Conservation (phyloP, 1,284 basidiomycete species). For the Ustilago tritici region DNA sequence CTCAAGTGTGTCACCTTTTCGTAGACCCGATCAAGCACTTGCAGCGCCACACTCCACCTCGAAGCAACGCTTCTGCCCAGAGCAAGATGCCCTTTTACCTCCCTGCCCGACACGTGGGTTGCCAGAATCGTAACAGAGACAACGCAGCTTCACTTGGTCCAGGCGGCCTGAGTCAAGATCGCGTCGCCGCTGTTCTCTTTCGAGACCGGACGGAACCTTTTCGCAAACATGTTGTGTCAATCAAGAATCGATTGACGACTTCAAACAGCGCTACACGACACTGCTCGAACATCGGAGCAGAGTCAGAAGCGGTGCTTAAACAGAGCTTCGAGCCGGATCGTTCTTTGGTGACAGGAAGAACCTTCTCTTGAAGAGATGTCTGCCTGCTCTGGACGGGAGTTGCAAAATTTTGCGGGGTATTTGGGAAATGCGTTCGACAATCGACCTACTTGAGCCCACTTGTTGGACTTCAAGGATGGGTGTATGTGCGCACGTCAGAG, state of each 20-base stretch:
- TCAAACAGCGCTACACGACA: not conserved
- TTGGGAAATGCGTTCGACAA: not conserved
- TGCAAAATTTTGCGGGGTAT: not conserved
- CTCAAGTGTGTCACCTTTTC: slow-evolving; percentile 8
- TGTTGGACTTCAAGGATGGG: not conserved
- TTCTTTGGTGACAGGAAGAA: not conserved
- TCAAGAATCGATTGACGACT: not conserved
- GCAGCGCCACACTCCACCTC: not conserved
- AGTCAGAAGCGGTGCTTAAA: not conserved
- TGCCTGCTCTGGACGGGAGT: not conserved
- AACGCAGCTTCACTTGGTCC: not conserved
- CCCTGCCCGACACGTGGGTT: no score
- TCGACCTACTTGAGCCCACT: not conserved
- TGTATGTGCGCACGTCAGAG: not conserved
- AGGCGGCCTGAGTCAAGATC: not conserved
- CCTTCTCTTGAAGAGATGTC: no score
- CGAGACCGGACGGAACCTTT: not conserved
- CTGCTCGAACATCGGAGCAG: not conserved
- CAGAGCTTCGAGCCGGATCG: not conserved
- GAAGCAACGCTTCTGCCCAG: not conserved
- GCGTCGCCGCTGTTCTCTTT: not conserved
- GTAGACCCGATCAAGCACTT: not conserved
- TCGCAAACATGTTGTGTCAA: not conserved
- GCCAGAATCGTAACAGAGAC: not conserved
- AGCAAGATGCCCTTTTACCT: not conserved